phyloP scores from a whole-genome alignment of 2,329 filamentous ascomycete species.

The Aspergillus hiratsukae region DNA sequence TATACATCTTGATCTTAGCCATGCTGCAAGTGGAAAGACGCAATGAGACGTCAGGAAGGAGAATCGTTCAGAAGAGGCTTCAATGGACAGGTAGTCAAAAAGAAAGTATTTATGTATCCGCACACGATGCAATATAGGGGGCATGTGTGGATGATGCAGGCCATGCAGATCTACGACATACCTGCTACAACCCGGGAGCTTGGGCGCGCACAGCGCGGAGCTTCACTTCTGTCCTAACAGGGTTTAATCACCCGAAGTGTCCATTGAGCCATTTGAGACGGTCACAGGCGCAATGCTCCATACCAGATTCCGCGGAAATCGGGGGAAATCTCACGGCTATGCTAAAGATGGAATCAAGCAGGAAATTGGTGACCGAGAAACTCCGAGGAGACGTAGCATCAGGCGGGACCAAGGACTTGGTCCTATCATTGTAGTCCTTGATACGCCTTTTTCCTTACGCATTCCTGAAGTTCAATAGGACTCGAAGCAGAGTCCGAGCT shows the following conservation, averaged over 20 bases:
- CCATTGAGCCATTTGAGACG: neutral
- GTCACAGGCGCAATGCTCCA: slow-evolving; percentile 10
- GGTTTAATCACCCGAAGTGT: neutral
- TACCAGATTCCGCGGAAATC: slow-evolving; percentile 14
- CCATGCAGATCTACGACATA: slow-evolving; percentile 5
- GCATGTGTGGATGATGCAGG: neutral
- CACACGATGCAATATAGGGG: neutral
- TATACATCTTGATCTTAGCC: slow-evolving; percentile 23
- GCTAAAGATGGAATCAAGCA: slow-evolving; percentile 5
- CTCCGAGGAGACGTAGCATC: slow-evolving; percentile 10
- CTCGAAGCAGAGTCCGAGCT: neutral
- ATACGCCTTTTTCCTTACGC: slow-evolving; percentile 9
- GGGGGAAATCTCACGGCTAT: slow-evolving; percentile 10
- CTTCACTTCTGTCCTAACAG: neutral
- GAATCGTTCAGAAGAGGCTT: neutral
- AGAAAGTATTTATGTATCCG: neutral
- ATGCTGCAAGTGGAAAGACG: slow-evolving; percentile 6
- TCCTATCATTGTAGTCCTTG: slow-evolving; percentile 16
- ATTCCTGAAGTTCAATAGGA: slow-evolving; percentile 9
- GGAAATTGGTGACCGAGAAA: slow-evolving; percentile 10
- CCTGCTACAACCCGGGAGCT: neutral
- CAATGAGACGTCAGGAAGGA: neutral
- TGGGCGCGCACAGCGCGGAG: neutral
- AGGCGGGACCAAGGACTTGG: slow-evolving; percentile 3
- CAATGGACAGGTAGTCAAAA: neutral